Evolutionary conservation across 2,329 filamentous ascomycete genomes (phyloP), one percentile per base, ranked within the genome.

Genomic region (Lachnellula cervina): DNA sequence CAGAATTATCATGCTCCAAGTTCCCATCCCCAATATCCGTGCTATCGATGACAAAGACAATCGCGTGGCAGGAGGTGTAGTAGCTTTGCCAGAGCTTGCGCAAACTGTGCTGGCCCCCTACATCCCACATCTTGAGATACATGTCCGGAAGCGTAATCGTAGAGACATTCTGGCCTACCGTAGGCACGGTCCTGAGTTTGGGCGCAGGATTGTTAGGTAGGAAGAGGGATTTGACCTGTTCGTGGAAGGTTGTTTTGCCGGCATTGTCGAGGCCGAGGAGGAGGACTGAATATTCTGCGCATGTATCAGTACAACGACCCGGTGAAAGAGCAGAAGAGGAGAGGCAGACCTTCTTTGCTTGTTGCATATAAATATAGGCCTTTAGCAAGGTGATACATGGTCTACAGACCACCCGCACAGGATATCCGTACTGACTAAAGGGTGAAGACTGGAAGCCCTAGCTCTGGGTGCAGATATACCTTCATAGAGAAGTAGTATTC

Each of bases 61-160:
- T 96, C 63, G 94, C 94, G 72, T 99, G 94, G 68, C 91, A 96
- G 71, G 84, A 89, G 50, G 85, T 80, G 77, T 97, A 99, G 77
- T 99, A 99, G 72, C 86, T 90, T 72, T 96, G 90, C 94, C 94
- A 99, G 34, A 97, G 83, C 61, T 88, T 87, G 59, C 94, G 87
- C 69, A 99, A 81, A 28, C 83, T 88, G 69, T 94, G 85, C 73
- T 99, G 94, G 6, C 94, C 94, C 62, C 94, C 94, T 0, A 99
- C 90, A 70, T 99, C 94, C 94, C 94, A 97, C 66, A 99, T 88
- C 78, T 97, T 96, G 69, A 99, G 80, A 77, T 97, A 97, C 84
- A 97, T 93, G 72, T 96, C 90, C 16, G 90, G 88, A 23, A 97
- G 80, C 21, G 88, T 84, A 70, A 99, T 89, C 47, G 92, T 94